These are phyloP conservation scores for Lithohypha guttulata DNA, from an alignment of 2,329 filamentous ascomycete genomes.

Conservation along the genomic window DNA sequence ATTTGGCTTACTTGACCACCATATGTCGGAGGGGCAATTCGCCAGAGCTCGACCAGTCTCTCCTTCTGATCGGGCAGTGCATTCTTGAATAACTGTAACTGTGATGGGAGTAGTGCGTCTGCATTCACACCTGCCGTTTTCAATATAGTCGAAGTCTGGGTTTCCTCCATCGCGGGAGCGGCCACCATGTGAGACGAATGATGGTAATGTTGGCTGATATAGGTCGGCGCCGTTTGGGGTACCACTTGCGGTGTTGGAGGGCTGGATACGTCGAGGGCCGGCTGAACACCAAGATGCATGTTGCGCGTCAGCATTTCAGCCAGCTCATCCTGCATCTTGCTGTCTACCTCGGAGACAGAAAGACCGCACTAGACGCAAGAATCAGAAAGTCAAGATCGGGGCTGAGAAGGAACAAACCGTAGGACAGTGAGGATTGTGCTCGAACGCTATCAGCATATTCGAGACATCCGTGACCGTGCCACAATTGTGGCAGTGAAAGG, in stretches of 20 bases:
- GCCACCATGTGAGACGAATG: slow-evolving; percentile 59
- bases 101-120: slow-evolving; percentile 56
- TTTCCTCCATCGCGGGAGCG: slow-evolving; percentile 32
- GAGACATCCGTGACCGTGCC: slow-evolving; percentile 30
- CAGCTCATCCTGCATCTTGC: slow-evolving; percentile 70
- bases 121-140: slow-evolving; percentile 56
- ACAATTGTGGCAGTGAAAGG: slow-evolving; percentile 31
- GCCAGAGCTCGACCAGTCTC: slow-evolving; percentile 74
- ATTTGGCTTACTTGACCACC: slow-evolving; percentile 46
- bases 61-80: slow-evolving; percentile 62
- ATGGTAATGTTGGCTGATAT: slow-evolving; percentile 75
- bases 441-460: slow-evolving; percentile 27
- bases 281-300: slow-evolving; percentile 47
- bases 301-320: slow-evolving; percentile 67
- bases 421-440: slow-evolving; percentile 30
- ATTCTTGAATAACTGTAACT: slow-evolving; percentile 67
- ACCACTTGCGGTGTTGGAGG: slow-evolving; percentile 22
- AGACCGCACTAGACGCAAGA: slow-evolving; percentile 30
- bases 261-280: slow-evolving; percentile 25
- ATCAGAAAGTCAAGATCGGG: slow-evolving; percentile 18
- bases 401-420: slow-evolving; percentile 27
- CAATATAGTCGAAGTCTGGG: slow-evolving; percentile 41
- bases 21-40: slow-evolving; percentile 60
- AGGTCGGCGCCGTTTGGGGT: slow-evolving; percentile 46
- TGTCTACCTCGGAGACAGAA: slow-evolving; percentile 34